These are phyloP conservation scores for Papilionanthe hybrid DNA, from an alignment of 116 monocot species.

Conservation along the genomic window DNA sequence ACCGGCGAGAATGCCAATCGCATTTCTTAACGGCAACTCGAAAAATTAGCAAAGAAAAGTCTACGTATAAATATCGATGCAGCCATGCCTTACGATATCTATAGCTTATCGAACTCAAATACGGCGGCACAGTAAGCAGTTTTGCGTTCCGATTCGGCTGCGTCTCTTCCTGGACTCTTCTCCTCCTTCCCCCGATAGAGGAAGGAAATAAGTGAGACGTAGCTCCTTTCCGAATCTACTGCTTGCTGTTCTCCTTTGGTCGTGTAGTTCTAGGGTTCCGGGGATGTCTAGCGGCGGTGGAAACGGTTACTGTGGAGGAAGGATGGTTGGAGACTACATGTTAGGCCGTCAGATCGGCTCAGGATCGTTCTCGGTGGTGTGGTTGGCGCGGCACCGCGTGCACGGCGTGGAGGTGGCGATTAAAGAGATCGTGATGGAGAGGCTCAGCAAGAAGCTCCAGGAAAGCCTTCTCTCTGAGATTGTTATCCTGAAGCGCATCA, in stretches of 20 bases:
- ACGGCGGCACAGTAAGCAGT: no score
- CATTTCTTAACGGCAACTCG: no score
- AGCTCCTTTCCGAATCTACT: not conserved
- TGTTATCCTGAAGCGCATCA: slow-evolving; percentile 55
- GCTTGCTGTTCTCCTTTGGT: not conserved
- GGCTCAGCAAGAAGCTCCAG: slow-evolving; percentile 73
- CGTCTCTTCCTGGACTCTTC: not conserved
- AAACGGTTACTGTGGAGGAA: slow-evolving; percentile 22
- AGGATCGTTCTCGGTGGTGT: slow-evolving; percentile 91
- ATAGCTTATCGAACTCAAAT: no score
- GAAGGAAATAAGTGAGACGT: not conserved
- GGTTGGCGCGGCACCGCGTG: slow-evolving; percentile 64
- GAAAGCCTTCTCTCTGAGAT: slow-evolving; percentile 86
- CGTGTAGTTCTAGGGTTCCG: slow-evolving; percentile 12
- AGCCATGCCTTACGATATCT: no score
- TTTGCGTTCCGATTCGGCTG: no score
- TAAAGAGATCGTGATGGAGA: slow-evolving; percentile 81
- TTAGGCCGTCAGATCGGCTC: slow-evolving; percentile 68
- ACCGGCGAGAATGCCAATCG: no score
- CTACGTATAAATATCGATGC: no score
- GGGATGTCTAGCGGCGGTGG: slow-evolving; percentile 20
- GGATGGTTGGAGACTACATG: slow-evolving; percentile 82
- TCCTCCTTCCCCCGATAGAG: not conserved
- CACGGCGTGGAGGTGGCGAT: slow-evolving; percentile 72
- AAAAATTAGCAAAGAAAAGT: no score